phyloP scores from a whole-genome alignment of 495 filamentous ascomycete species.

The Bathelium albidoporum region DNA sequence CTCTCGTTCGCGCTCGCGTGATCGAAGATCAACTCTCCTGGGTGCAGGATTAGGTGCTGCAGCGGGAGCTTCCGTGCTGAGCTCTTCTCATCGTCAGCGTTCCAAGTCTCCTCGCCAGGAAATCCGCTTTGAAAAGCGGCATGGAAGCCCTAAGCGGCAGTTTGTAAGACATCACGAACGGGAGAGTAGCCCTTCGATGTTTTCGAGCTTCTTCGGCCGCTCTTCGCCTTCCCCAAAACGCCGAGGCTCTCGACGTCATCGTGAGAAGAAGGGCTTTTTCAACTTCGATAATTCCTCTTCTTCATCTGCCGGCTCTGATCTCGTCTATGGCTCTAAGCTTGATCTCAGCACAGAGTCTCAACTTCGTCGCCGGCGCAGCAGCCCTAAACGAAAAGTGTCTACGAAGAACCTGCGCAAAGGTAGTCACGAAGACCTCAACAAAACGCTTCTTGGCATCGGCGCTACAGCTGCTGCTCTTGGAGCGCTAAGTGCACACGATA shows the following conservation, averaged over 20 bases:
- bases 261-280: constrained; percentile 44
- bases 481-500: constrained; percentile 34
- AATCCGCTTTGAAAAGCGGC: constrained; percentile 11
- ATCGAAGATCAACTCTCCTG: constrained; percentile 32
- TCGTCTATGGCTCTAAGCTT: constrained; percentile 34
- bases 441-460: constrained; percentile 45
- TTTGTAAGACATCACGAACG: constrained; percentile 8
- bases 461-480: constrained; percentile 48
- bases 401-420: constrained; percentile 27
- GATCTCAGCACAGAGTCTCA: constrained; percentile 27
- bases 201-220: constrained; percentile 34
- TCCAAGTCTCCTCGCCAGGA: constrained; percentile 3
- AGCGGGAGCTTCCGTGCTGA: constrained; percentile 32
- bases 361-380: constrained; percentile 15
- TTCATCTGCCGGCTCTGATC: constrained; percentile 46
- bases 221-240: constrained; percentile 38
- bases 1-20: constrained; percentile 32
- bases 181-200: constrained; percentile 19
- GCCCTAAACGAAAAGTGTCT: constrained; percentile 11
- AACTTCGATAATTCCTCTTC: constrained; percentile 50
- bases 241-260: constrained; percentile 8
- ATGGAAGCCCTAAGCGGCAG: neutral
- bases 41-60: constrained; percentile 33
- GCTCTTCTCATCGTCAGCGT: neutral
- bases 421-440: constrained; percentile 35